Conservation (phyloP, 805 yeast genomes). For the Starmerella vaccinii region DNA sequence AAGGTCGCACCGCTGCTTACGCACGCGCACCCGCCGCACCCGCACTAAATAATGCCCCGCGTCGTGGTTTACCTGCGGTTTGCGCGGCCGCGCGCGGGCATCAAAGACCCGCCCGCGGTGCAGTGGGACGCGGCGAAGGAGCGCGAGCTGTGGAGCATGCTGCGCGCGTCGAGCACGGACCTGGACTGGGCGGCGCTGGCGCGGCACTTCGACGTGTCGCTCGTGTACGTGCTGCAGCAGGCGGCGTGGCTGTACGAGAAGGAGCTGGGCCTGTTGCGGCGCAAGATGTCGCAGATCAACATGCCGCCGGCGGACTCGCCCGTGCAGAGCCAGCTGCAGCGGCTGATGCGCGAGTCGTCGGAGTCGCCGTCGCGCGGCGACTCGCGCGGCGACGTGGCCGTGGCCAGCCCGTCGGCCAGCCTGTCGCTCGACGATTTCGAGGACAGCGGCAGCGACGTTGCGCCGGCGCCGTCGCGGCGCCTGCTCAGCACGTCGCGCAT, state of each 20-base stretch:
- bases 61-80: conserved; percentile 37
- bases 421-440: neutral
- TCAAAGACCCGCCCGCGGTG: conserved; percentile 33
- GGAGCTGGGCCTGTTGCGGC: conserved; percentile 31
- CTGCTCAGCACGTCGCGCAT: conserved; percentile 17
- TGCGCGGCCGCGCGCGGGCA: conserved; percentile 36
- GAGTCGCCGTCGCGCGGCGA: too few relatives aligned
- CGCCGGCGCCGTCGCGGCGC: conserved; percentile 13
- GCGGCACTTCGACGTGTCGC: conserved; percentile 31
- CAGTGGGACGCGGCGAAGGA: conserved; percentile 31
- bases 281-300: conserved; percentile 27
- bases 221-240: conserved; percentile 34
- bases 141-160: conserved; percentile 30
- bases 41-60: conserved; percentile 17
- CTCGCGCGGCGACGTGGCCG: neutral
- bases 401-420: neutral
- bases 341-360: neutral
- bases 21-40: neutral
- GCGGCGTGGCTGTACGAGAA: conserved; percentile 37
- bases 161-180: conserved; percentile 30
- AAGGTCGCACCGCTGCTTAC: neutral
- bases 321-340: neutral
- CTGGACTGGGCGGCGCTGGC: conserved; percentile 33
- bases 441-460: neutral
- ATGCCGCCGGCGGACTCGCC: neutral